Conservation (phyloP, 2,329 filamentous ascomycete genomes). For the Penicillium sp. region DNA sequence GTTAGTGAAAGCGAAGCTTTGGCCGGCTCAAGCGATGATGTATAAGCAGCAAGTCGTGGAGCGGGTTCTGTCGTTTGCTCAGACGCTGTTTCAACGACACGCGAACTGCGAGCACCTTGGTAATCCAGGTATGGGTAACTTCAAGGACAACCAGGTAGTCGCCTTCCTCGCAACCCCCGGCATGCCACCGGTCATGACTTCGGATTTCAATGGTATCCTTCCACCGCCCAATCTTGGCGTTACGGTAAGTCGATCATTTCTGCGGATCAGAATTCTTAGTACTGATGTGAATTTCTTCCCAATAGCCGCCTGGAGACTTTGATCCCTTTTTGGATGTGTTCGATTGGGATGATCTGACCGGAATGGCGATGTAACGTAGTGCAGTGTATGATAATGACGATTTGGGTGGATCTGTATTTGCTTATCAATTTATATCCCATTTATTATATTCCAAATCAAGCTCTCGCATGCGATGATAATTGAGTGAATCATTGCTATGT, state of each 20-base stretch:
- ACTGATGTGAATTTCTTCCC: constrained; percentile 5
- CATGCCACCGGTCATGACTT: constrained; percentile 21
- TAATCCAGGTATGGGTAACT: constrained; percentile 29
- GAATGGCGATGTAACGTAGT: constrained; percentile 19
- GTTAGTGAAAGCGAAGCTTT: constrained; percentile 35
- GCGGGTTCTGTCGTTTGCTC: constrained; percentile 36
- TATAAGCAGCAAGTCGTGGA: constrained; percentile 40
- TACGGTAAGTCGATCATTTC: constrained; percentile 21
- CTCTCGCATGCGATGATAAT: not conserved
- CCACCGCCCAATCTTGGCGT: constrained; percentile 24
- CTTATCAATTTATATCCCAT: not conserved
- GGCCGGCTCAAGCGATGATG: constrained; percentile 32
- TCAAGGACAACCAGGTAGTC: constrained; percentile 32
- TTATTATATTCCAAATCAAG: not conserved
- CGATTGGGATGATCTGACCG: constrained; percentile 36
- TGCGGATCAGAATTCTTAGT: not conserved
- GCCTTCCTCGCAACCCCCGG: constrained; percentile 22
- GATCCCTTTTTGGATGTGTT: constrained; percentile 38
- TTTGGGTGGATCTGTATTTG: not conserved
- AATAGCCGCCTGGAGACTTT: constrained; percentile 28
- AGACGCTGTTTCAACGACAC: constrained; percentile 36
- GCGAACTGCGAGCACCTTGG: constrained; percentile 35
- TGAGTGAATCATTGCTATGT: not conserved
- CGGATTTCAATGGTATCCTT: constrained; percentile 24
- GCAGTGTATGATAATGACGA: not conserved